phyloP scores from a whole-genome alignment of 2,329 filamentous ascomycete genomes.

The Penicillium digitatum region DNA sequence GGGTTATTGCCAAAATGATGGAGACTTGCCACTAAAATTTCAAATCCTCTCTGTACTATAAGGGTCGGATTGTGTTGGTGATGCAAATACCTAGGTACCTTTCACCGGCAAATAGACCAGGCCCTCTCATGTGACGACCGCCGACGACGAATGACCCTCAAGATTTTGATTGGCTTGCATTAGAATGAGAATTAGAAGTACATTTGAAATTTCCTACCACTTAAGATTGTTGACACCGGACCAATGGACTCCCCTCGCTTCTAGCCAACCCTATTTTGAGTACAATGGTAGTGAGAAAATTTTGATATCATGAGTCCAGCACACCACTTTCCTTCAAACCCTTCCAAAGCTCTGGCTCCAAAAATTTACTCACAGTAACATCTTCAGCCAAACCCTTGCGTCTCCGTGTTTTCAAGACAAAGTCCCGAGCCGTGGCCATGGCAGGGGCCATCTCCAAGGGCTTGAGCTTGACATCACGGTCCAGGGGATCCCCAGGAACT shows the following conservation, averaged over 20 bases:
- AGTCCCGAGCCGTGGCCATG: constrained; percentile 88
- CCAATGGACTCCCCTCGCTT: not conserved
- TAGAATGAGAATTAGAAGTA: constrained; percentile 23
- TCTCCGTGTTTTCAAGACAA: constrained; percentile 90
- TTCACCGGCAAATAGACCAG: not conserved
- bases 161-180: constrained; percentile 7
- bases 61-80: not conserved
- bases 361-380: constrained; percentile 90
- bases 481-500: constrained; percentile 90
- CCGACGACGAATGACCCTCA: constrained; percentile 1
- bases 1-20: constrained; percentile 89
- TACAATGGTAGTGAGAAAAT: not conserved
- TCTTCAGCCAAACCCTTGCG: constrained; percentile 94
- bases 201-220: constrained; percentile 11
- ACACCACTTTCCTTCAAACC: constrained; percentile 84
- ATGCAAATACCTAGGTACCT: not conserved
- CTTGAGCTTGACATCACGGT: constrained; percentile 75
- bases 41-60: not conserved
- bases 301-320: constrained; percentile 56
- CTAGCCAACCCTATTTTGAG: constrained; percentile 6
- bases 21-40: constrained; percentile 67
- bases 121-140: not conserved
- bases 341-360: constrained; percentile 90
- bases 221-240: constrained; percentile 13
- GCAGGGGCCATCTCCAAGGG: constrained; percentile 83